Base-by-base conservation (phyloP, 441 rosid species). In the Euphorbia corollata region DNA sequence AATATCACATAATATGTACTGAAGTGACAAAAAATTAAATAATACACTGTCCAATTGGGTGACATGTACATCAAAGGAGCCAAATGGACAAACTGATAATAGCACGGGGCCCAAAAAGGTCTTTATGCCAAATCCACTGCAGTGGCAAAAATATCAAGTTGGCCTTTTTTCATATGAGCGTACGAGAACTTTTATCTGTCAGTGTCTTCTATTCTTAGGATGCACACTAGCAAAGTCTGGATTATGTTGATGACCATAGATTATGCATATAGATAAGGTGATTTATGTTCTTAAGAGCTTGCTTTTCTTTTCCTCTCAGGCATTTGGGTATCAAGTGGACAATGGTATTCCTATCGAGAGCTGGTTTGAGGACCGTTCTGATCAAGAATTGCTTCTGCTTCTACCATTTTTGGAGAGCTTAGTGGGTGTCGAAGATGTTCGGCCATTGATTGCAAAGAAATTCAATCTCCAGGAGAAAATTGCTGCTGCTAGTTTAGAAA, bases 291-390 rank as follows among this genome's bases (percentile, higher is more conserved):
- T 53, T 43, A 65, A 8, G 59, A 60, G 10, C 55, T 53, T 61
- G 69, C 56, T 61, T 55, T 61, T 36, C 22, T 13, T 71, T 71
- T 59, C 27, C 63, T 64, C 30, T 63, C 73, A 91, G 99, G 98
- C 97, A 69, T 91, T 91, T 77, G 98, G 98, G 36, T 93, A 90
- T 79, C 97, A 93, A 82, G 92, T 93, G 76, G 98, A 93, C 74
- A 94, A 94, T 53, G 99, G 98, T 9, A 87, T 94, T 56, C 97
- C 98, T 5, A 94, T 94, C 45, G 96, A 91, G 81, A 94, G 99
- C 83, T 94, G 98, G 98, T 94, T 89, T 50, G 91, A 87, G 22
- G 94, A 94, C 77, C 87, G 82, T 1, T 65, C 82, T 0, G 99
- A 94, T 75, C 85, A 86, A 74, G 97, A 89, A 74, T 80, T 94